phyloP scores from a whole-genome alignment of 257 asterid species.

The Asclepias syriaca region DNA sequence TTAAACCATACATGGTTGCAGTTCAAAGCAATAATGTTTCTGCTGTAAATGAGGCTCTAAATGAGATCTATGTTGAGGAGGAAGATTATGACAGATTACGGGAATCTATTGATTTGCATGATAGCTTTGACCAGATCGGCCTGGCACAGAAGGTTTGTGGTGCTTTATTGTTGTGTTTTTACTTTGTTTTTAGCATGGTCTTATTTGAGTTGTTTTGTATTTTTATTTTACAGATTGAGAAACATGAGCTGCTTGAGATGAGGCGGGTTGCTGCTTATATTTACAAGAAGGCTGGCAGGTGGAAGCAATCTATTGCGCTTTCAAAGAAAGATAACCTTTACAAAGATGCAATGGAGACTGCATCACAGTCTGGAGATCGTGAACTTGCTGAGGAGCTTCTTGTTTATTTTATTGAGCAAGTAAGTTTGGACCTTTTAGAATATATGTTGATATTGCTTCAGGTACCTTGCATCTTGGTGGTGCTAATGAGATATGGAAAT shows the following conservation, averaged over 20 bases:
- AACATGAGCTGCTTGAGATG: constrained; percentile 99
- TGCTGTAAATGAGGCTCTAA: constrained; percentile 95
- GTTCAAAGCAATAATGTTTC: constrained; percentile 98
- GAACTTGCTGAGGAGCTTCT: constrained; percentile 99
- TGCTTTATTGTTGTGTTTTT: constrained; percentile 11
- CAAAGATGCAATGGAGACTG: constrained; percentile 99
- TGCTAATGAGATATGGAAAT: not conserved
- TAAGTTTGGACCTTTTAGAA: constrained; percentile 13
- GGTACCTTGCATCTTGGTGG: not conserved
- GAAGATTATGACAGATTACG: constrained; percentile 96
- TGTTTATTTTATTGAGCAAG: constrained; percentile 95
- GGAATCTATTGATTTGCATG: constrained; percentile 91
- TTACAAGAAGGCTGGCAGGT: constrained; percentile 98
- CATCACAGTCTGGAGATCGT: constrained; percentile 99
- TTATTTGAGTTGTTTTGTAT: constrained; percentile 5
- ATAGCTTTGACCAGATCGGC: constrained; percentile 95
- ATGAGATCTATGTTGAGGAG: constrained; percentile 95
- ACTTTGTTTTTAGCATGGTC: constrained; percentile 15
- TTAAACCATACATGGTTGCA: constrained; percentile 98
- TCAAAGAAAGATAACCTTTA: constrained; percentile 95
- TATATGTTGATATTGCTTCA: not conserved
- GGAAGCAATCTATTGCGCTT: constrained; percentile 95
- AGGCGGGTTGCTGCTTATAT: constrained; percentile 99
- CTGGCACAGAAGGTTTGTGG: constrained; percentile 87
- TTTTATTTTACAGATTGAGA: constrained; percentile 70